Evolutionary conservation across 1,284 basidiomycete genomes (phyloP), one percentile per base, ranked within the genome.

Genomic region (Rhodofomes roseus): DNA sequence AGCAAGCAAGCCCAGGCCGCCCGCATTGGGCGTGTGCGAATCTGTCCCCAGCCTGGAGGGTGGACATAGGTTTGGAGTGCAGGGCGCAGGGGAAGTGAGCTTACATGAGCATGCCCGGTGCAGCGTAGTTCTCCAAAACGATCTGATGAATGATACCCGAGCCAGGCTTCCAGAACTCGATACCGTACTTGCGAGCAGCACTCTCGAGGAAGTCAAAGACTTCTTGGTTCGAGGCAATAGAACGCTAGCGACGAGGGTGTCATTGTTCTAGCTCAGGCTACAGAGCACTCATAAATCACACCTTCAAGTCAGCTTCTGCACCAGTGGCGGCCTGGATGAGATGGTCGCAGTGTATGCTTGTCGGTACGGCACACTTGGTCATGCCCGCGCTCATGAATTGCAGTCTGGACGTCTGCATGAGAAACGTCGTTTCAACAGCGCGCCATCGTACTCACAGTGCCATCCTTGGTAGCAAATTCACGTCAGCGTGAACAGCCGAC

Each of bases 351-450:
- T 99, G 97, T 74, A 98, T 83, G 79, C 92, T 82, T 6, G 87
- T 84, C 40, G 90, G 90, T 8, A 99, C 96, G 34, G 94, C 92
- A 67, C 90, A 93, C 63, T 83, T 83, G 41, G 87, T 78, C 56
- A 98, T 85, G 52, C 94, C 95, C 58, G 96, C 96, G 60, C 96
- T 98, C 93, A 98, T 98, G 77, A 99, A 99, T 77, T 99, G 97
- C 61, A 99, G 78, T 60, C 97, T 90, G 62, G 20, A 56, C 40
- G 31, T 29, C 60, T 56, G 57, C 60, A 55, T 54, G 52, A 50
- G 18, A 18, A 52, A 39, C 29, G 22, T 29, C 29, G 27, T 31
- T 22, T 27, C 12, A 23, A 16, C 55, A n/a, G 43, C 14, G 55
- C 16, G 55, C n/a, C 44, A 16, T 5, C 7, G 22, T 12, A 57